Evolutionary conservation across 116 monocot species (phyloP), one percentile per base, ranked within the genome.

Genomic region (Papilionanthe hybrid): DNA sequence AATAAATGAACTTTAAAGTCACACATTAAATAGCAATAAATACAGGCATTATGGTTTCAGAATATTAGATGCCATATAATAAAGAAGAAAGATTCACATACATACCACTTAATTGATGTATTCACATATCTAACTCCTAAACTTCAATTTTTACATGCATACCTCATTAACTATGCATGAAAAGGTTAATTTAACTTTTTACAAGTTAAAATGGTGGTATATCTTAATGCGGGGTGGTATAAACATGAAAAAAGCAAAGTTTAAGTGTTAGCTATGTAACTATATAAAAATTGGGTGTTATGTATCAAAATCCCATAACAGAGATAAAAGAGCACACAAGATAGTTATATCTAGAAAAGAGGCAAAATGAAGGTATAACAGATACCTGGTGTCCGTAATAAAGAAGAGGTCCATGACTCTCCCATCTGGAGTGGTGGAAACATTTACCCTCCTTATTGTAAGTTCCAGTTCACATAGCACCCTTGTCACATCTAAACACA

Each of bases 341-440:
- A 27, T 7, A 65, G 65, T 28, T 25, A 71, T 41, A 71, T 32
- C 71, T 37, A 71, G 15, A 18, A 28, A 71, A 71, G 71, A 41
- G 32, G 37, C 71, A 71, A 71, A 30, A 41, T 37, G 32, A 37
- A 71, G 71, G 7, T 43, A 43, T n/a, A 44, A 7, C 43, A 43
- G 43, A 73, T 47, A 96, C 96, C 92, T 96, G 32, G 86, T 87
- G 72, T 96, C 96, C 0, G 90, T 93, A 75, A 96, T 86, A 79
- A 96, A 96, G 87, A 96, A 92, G 82, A 96, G 89, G 82, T 96
- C 96, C 79, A 96, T 83, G 60, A 96, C 93, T 87, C 84, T 87
- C 78, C 92, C 96, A 83, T 93, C 93, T 28, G 96, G 93, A 41
- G 96, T 92, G 22, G 96, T 96, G 23, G 96, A 93, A 12, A 96